phyloP scores from a whole-genome alignment of 208 protist species.

The Entamoeba invadens region DNA sequence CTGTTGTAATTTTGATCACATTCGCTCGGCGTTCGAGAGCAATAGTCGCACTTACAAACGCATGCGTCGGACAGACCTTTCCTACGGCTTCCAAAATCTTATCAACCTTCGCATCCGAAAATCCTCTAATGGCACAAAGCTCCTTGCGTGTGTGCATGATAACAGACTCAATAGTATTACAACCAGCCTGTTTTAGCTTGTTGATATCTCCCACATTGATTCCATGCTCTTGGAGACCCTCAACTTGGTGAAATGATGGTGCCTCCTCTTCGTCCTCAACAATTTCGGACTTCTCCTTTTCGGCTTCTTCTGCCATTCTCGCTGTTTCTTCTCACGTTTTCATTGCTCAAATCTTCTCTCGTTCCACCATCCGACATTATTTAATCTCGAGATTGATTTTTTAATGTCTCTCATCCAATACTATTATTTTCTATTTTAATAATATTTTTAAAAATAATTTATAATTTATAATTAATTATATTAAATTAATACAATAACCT shows the following conservation, averaged over 20 bases:
- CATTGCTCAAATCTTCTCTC: too few relatives aligned
- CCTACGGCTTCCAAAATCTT: slow-evolving; percentile 79
- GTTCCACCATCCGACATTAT: too few relatives aligned
- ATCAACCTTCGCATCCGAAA: slow-evolving; percentile 88
- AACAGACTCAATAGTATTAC: slow-evolving; percentile 41
- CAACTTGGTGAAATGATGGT: background rate
- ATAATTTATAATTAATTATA: too few relatives aligned
- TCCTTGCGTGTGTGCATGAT: slow-evolving; percentile 49
- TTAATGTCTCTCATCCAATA: too few relatives aligned
- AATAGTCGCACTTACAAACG: slow-evolving; percentile 6
- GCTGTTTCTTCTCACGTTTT: too few relatives aligned
- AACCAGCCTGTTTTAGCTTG: slow-evolving; percentile 49
- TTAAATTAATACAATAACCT: too few relatives aligned
- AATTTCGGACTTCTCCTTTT: background rate
- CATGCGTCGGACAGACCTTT: slow-evolving; percentile 35
- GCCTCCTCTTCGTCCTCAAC: background rate
- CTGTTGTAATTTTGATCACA: slow-evolving; percentile 72
- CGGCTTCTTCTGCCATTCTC: too few relatives aligned
- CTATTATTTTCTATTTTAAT: too few relatives aligned
- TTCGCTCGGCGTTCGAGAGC: slow-evolving; percentile 58
- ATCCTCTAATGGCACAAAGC: slow-evolving; percentile 70
- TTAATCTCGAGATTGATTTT: too few relatives aligned
- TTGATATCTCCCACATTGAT: slow-evolving; percentile 45
- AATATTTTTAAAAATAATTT: too few relatives aligned
- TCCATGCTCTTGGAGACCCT: slow-evolving; percentile 1